Evolutionary conservation across 495 filamentous ascomycete species (phyloP), one percentile per base, ranked within the genome.

Genomic region (Penicillium lagena): DNA sequence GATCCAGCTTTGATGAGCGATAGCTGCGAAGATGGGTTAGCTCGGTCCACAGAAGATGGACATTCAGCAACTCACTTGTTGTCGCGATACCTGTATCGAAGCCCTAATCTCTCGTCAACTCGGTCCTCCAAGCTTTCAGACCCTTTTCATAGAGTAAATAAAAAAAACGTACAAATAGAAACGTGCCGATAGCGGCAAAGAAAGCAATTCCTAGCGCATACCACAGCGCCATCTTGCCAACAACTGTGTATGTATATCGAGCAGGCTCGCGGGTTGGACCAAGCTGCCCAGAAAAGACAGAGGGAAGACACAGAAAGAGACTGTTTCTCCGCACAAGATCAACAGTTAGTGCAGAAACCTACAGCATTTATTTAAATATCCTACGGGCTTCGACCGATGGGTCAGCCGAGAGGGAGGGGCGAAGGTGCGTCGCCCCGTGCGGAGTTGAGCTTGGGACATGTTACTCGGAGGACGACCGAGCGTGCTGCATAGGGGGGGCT

Each of bases 61-160:
- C 15, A 2, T 7, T 12, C 3, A 36, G 9, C 9, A 12, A 69
- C 75, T 68, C 43, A 79, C 76, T 78, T 12, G 76, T 78, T 17
- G 75, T 79, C n/a, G 73, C 75, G 54, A 79, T 78, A 34, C 76
- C 76, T 2, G 74, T 77, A 54, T 78, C 76, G 50, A 77, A 79
- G 9, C 76, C 76, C 76, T 78, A 59, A 22, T 6, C 22, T 22
- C 22, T 6, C 4, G 22, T 22, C 22, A 22, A 22, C 22, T 22
- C 22, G 4, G 22, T 6, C 22, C 22, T 22, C 22, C 22, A 22
- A 22, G 22, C 4, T 22, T 22, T 22, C 22, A 4, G 4, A 3
- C 22, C 4, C 22, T 22, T 22, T 6, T 22, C 22, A 22, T 22
- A 22, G 22, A 22, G 4, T 37, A 17, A 14, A 34, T 35, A 17